Evolutionary conservation across 2,329 filamentous ascomycete species (phyloP).

Genomic region (Ceratocystis alfenasii): DNA sequence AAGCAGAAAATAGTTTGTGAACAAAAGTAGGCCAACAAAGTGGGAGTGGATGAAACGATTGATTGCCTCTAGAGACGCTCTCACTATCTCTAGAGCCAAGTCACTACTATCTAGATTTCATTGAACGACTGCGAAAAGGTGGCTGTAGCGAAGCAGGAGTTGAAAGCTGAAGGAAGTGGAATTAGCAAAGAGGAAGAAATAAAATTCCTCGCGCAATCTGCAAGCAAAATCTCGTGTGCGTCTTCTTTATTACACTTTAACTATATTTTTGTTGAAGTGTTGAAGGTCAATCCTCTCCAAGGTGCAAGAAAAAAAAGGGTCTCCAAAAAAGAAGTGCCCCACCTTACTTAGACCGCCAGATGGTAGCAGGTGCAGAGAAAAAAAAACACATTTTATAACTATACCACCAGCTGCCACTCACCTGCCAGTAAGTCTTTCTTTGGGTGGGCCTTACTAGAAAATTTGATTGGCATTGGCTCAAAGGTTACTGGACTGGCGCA

Average conservation of each 20-base stretch:
- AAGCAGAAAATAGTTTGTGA: background rate
- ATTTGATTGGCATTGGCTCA: constrained; percentile 22
- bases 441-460: constrained; percentile 7
- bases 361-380: background rate
- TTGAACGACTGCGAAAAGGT: constrained; percentile 32
- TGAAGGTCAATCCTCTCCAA: background rate
- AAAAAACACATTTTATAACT: no score
- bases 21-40: background rate
- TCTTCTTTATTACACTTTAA: no score
- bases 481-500: constrained; percentile 22
- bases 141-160: background rate
- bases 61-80: constrained; percentile 63
- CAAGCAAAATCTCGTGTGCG: no score
- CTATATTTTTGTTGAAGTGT: no score
- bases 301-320: constrained; percentile 10
- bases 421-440: background rate
- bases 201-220: background rate
- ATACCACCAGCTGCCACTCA: background rate
- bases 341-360: background rate
- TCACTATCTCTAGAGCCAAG: constrained; percentile 66
- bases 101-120: constrained; percentile 55
- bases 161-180: background rate
- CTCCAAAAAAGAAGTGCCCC: constrained; percentile 6
- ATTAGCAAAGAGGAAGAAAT: background rate
- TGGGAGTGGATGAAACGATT: constrained; percentile 26